These are phyloP conservation scores for Gliomastix tumulicola DNA, from an alignment of 2,329 filamentous ascomycete species.

Conservation along the genomic window DNA sequence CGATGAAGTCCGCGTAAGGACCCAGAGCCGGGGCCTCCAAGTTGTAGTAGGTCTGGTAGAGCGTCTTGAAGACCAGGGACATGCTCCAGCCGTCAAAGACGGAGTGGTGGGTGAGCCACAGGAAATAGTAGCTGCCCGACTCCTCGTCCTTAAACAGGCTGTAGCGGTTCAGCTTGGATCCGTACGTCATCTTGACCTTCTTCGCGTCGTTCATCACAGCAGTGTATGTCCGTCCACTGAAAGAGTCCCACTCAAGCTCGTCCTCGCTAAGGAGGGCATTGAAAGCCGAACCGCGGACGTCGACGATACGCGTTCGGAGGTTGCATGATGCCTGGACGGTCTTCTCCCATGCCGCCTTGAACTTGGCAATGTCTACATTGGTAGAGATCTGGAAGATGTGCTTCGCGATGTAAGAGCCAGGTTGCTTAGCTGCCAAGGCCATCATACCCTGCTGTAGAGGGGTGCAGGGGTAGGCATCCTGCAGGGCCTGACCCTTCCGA, in stretches of 20 bases:
- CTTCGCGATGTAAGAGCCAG: slow-evolving; percentile 9
- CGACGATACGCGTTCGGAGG: slow-evolving; percentile 11
- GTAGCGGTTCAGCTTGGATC: not conserved
- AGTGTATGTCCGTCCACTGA: not conserved
- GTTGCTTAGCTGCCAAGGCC: slow-evolving; percentile 27
- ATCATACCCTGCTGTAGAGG: slow-evolving; percentile 41
- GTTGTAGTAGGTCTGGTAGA: slow-evolving; percentile 2
- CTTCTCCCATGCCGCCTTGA: slow-evolving; percentile 10
- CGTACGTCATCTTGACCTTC: slow-evolving; percentile 11
- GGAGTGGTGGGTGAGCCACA: slow-evolving; percentile 16
- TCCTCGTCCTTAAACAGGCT: not conserved
- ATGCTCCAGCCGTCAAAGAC: slow-evolving; percentile 16
- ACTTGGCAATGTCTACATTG: slow-evolving; percentile 4
- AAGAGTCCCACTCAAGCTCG: slow-evolving; percentile 1
- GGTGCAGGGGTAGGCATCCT: slow-evolving; percentile 42
- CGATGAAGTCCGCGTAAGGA: slow-evolving; percentile 11
- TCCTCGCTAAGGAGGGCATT: slow-evolving; percentile 3
- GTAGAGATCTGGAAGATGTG: slow-evolving; percentile 7
- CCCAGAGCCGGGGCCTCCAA: slow-evolving; percentile 5
- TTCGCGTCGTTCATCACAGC: slow-evolving; percentile 6
- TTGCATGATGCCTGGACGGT: slow-evolving; percentile 5
- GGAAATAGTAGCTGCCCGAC: slow-evolving; percentile 6
- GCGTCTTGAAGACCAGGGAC: not conserved
- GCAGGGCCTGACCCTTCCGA: slow-evolving; percentile 11
- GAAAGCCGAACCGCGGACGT: slow-evolving; percentile 4